Evolutionary conservation across 176 grass and related monocot genomes (phyloP).

Genomic region (Miscanthus lutarioriparius): DNA sequence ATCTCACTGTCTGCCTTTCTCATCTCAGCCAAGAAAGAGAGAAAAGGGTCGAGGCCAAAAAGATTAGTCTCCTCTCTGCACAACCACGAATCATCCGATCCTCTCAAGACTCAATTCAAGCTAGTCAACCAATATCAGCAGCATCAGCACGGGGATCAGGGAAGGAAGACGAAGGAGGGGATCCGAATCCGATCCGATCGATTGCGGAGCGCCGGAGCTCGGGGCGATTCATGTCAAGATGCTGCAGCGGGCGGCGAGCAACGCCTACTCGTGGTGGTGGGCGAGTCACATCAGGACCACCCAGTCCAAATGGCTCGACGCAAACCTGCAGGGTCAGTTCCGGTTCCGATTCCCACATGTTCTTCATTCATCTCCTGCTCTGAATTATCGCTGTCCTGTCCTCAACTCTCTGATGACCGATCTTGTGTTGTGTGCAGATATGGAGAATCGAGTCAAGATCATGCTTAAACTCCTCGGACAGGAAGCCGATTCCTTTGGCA

Average conservation of each 20-base stretch:
- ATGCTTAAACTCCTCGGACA: slow-evolving; percentile 87
- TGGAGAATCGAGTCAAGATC: slow-evolving; percentile 69
- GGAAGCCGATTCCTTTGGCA: slow-evolving; percentile 79
- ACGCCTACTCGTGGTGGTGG: slow-evolving; percentile 91
- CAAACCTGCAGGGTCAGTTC: slow-evolving; percentile 64
- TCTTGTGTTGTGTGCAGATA: slow-evolving; percentile 54
- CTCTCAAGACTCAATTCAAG: neutral
- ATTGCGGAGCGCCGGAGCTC: neutral
- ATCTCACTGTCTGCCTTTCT: neutral
- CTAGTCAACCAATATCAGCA: neutral
- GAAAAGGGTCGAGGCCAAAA: too few relatives aligned
- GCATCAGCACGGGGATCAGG: neutral
- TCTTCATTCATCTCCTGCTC: neutral
- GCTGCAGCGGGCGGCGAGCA: slow-evolving; percentile 82
- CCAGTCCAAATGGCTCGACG: slow-evolving; percentile 87
- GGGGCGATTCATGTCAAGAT: slow-evolving; percentile 27
- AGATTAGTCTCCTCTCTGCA: neutral
- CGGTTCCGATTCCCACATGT: neutral
- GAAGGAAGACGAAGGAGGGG: neutral
- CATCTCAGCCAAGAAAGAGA: too few relatives aligned
- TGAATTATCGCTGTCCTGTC: too few relatives aligned
- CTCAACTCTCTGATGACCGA: neutral
- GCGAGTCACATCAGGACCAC: slow-evolving; percentile 78
- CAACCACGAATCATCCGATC: neutral
- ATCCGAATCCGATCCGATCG: neutral